Base-by-base conservation (phyloP, 495 filamentous ascomycete species). In the Aspergillus taichungensis region DNA sequence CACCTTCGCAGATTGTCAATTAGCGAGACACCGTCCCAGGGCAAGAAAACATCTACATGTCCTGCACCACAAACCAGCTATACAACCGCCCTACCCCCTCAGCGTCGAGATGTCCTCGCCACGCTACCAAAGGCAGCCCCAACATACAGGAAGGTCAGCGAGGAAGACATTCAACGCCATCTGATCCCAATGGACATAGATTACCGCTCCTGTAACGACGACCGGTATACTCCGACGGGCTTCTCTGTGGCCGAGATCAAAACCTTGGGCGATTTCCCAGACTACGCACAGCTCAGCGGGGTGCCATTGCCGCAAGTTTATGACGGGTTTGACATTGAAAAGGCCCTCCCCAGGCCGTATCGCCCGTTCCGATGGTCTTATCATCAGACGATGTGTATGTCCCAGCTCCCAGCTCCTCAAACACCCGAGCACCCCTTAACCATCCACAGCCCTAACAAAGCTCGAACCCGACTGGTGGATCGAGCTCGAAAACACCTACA, bases 321-420 rank as follows among this genome's bases (percentile, higher is more conserved):
- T 52, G 42, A 42, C 3, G 67, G 78, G n/a, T 87, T 85, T 51
- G 65, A 83, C 46, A 80, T 85, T 37, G 61, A 74, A 27, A 82
- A 71, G 48, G 84, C 85, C 0, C 56, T 74, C 12, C 74, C 84
- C n/a, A 71, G 84, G 30, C 85, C 82, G 10, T 84, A 85, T 59
- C 73, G 89, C 27, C 89, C 89, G 0, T 88, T 95, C 38, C 67
- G 89, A 58, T 95, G 89, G 89, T 63, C 72, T 1, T 95, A 95
- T 60, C 85, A 92, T 60, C 89, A 95, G 61, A 94, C 88, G 0
- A 95, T 95, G 89, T 87, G 88, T 94, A 77, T 48, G 82, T 73
- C 18, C 18, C 18, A 24, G 18, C 18, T 1, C 18, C 18, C 4
- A 4, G 18, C 18, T 24, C n/a, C n/a, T n/a, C n/a, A n/a, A n/a